Evolutionary conservation across 495 filamentous ascomycete genomes (phyloP).

Genomic region (Penicillium subrubescens): DNA sequence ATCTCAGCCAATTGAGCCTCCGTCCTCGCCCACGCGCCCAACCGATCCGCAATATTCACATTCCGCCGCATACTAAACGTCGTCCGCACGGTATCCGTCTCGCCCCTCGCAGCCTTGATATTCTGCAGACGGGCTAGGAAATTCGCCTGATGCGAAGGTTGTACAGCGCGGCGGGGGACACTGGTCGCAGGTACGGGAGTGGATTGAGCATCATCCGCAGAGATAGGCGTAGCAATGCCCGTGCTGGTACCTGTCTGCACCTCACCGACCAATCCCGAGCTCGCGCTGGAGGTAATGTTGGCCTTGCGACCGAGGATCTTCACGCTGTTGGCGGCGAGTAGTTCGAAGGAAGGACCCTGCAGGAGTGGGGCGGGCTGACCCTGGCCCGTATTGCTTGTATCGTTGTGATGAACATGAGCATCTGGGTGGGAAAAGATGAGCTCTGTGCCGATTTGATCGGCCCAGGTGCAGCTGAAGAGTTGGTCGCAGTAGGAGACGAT

Average conservation of each 20-base stretch:
- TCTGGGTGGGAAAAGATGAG: constrained; percentile 64
- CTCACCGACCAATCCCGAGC: constrained; percentile 6
- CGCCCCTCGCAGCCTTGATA: constrained; percentile 46
- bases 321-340: constrained; percentile 61
- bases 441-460: constrained; percentile 76
- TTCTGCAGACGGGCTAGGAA: constrained; percentile 48
- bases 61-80: constrained; percentile 32
- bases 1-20: constrained; percentile 44
- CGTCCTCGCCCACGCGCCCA: constrained; percentile 43
- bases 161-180: constrained; percentile 20
- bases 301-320: constrained; percentile 51
- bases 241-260: neutral
- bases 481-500: constrained; percentile 73
- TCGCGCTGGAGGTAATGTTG: constrained; percentile 39
- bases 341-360: constrained; percentile 52
- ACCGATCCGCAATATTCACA: constrained; percentile 35
- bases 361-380: constrained; percentile 44
- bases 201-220: neutral
- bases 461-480: constrained; percentile 77
- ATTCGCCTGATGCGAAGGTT: constrained; percentile 40
- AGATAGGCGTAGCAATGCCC: neutral
- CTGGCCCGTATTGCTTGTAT: constrained; percentile 21
- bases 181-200: neutral
- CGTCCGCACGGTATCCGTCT: constrained; percentile 47
- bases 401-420: constrained; percentile 27